Evolutionary conservation across 345 rosid genomes (phyloP), one percentile per base, ranked within the genome.

Genomic region (Melaleuca alternifolia): DNA sequence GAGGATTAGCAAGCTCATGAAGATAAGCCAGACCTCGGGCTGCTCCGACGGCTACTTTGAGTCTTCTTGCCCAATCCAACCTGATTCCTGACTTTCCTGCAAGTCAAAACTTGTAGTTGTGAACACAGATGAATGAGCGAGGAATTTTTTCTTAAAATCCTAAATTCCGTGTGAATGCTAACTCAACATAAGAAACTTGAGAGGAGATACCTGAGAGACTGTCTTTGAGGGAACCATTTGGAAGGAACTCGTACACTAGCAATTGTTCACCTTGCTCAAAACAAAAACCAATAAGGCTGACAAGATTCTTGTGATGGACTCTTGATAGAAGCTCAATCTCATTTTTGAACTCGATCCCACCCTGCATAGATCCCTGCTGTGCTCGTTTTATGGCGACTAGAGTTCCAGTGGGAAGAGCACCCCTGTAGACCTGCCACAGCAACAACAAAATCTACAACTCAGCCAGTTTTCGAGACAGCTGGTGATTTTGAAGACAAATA

Each of bases 1-100:
- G 99, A 89, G 99, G 99, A 88, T 95, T 89, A 41, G 98, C 99
- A 71, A 94, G 96, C 90, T 98, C 99, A 57, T 98, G 99, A 85
- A 96, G 93, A 92, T 95, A 98, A 50, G 96, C 93, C 41, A 96
- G 84, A 6, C 99, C 99, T 88, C 93, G 95, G 10, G 96, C 98
- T 83, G 99, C 90, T 53, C 95, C 99, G 86, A 94, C 93, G 54
- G 96, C 91, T 86, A 96, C 89, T 91, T 90, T 94, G 18, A 96
- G 98, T 87, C 99, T 92, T 88, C 95, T 90, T 61, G 88, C 13
- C 99, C 99, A 98, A 26, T 93, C 99, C 84, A 98, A 61, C 87
- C 91, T 90, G 86, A 96, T 96, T 61, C 98, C 98, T 13, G 92
- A 88, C 91, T 92, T 94, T 71, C 98, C 99, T 97, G 93, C 89